Evolutionary conservation across 2,329 filamentous ascomycete species (phyloP).

Genomic region (Gaeumannomyces tritici): DNA sequence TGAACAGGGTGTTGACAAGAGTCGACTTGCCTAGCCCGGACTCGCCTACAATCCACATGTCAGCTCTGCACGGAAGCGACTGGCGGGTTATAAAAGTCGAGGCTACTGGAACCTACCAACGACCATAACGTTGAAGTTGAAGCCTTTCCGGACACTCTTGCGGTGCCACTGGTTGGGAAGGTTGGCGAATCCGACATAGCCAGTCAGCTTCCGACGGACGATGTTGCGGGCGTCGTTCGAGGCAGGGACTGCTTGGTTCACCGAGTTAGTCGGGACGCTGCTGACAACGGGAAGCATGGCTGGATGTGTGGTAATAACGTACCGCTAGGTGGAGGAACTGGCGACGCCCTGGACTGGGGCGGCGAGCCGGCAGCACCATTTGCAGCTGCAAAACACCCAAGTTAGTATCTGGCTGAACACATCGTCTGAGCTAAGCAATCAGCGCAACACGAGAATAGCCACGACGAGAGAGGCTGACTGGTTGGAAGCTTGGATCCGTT

Average conservation of each 20-base stretch:
- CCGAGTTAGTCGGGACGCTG: neutral
- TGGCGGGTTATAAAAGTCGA: conserved; percentile 1
- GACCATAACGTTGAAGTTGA: conserved; percentile 99
- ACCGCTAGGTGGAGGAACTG: conserved; percentile 28
- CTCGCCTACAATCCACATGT: conserved; percentile 57
- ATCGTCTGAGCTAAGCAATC: neutral
- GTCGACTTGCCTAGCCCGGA: conserved; percentile 98
- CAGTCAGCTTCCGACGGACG: conserved; percentile 94
- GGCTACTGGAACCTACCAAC: conserved; percentile 63
- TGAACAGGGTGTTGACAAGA: conserved; percentile 98
- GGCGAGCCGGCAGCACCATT: conserved; percentile 29
- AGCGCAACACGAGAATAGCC: conserved; percentile 5
- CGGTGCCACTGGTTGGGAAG: conserved; percentile 99
- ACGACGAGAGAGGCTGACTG: conserved; percentile 27
- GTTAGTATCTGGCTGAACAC: neutral
- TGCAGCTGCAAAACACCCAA: conserved; percentile 24
- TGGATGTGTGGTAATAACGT: conserved; percentile 22
- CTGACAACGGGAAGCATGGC: neutral
- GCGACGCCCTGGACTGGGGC: conserved; percentile 29
- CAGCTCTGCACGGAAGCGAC: neutral
- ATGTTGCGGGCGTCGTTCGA: conserved; percentile 80
- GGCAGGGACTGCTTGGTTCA: conserved; percentile 26
- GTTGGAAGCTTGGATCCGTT: conserved; percentile 15
- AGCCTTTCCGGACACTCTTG: conserved; percentile 99
- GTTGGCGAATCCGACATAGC: conserved; percentile 98